A percentile compares a stretch with the other conserved stretches of the same genome.
These are phyloP conservation scores for Phyllosticta citriasiana DNA, from an alignment of 2,329 filamentous ascomycete species.

Conservation along the genomic window DNA sequence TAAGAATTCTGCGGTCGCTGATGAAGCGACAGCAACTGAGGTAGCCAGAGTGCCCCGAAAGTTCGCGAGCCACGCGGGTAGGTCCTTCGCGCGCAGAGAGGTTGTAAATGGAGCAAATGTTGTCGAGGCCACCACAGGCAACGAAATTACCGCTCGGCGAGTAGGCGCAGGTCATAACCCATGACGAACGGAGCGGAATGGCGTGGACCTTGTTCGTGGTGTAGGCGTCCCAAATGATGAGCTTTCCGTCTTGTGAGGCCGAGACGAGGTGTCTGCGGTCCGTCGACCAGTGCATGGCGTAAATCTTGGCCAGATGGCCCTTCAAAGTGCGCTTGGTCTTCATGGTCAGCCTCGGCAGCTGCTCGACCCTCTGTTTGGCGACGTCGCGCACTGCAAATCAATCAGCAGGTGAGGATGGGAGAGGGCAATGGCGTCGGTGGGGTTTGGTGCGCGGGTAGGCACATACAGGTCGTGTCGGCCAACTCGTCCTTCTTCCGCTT, in stretches of 20 bases:
- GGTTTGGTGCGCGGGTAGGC: slow-evolving; percentile 6
- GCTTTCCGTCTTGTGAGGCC: slow-evolving; percentile 95
- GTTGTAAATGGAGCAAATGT: slow-evolving; percentile 99
- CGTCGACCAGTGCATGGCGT: slow-evolving; percentile 99
- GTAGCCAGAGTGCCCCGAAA: slow-evolving; percentile 95
- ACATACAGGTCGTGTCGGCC: slow-evolving; percentile 92
- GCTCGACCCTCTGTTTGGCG: slow-evolving; percentile 83
- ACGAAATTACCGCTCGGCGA: slow-evolving; percentile 97
- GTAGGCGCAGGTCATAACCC: slow-evolving; percentile 99
- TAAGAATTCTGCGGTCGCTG: slow-evolving; percentile 95
- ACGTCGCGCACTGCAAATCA: slow-evolving; percentile 72
- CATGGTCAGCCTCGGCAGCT: slow-evolving; percentile 90
- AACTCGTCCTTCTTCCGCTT: slow-evolving; percentile 99
- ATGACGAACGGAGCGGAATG: slow-evolving; percentile 92
- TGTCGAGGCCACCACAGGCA: slow-evolving; percentile 95
- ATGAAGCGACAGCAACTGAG: slow-evolving; percentile 98
- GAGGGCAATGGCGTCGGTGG: neutral
- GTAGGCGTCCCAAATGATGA: slow-evolving; percentile 99
- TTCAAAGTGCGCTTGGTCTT: slow-evolving; percentile 95
- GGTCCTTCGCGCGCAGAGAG: slow-evolving; percentile 95
- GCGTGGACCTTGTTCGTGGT: slow-evolving; percentile 99
- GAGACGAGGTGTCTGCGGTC: slow-evolving; percentile 95
- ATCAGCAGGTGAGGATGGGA: neutral
- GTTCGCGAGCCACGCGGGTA: slow-evolving; percentile 86
- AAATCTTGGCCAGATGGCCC: slow-evolving; percentile 97